A percentile compares a stretch with the other conserved stretches of the same genome.
Evolutionary conservation across 352 stramenopile genomes (phyloP).

Genomic region (Phytophthora rubi): DNA sequence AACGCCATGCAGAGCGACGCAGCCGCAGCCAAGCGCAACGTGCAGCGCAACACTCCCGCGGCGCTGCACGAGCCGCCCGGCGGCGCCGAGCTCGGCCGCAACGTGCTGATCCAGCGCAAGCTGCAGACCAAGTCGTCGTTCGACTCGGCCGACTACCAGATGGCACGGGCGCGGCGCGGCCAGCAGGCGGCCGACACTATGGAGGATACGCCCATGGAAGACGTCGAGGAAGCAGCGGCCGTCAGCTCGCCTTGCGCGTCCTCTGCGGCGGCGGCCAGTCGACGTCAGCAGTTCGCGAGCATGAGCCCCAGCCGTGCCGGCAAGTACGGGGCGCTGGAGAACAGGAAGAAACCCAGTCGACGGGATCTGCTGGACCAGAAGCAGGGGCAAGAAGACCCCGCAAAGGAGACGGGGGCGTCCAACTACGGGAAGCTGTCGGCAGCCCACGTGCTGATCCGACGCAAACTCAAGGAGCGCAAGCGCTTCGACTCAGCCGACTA

Average conservation of each 20-base stretch:
- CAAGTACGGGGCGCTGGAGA: slow-evolving; percentile 55
- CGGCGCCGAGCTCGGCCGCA: slow-evolving; percentile 56
- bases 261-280: slow-evolving; percentile 12
- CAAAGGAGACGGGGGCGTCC: slow-evolving; percentile 15
- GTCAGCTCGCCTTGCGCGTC: slow-evolving; percentile 62
- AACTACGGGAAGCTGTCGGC: slow-evolving; percentile 75
- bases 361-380: slow-evolving; percentile 48
- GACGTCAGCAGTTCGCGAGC: slow-evolving; percentile 42
- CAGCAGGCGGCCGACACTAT: slow-evolving; percentile 5
- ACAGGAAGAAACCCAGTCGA: slow-evolving; percentile 36
- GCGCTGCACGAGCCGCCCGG: slow-evolving; percentile 24
- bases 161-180: slow-evolving; percentile 37
- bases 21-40: slow-evolving; percentile 9
- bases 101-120: slow-evolving; percentile 78
- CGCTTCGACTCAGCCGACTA: slow-evolving; percentile 87
- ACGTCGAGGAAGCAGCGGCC: slow-evolving; percentile 10
- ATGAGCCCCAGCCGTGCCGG: slow-evolving; percentile 64
- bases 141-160: slow-evolving; percentile 82
- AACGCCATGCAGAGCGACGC: slow-evolving; percentile 42
- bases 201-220: slow-evolving; percentile 43
- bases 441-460: slow-evolving; percentile 78
- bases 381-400: slow-evolving; percentile 9
- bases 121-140: slow-evolving; percentile 74
- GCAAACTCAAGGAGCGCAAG: slow-evolving; percentile 82
- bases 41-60: slow-evolving; percentile 21